These are phyloP conservation scores for Boletales sp. DNA, from an alignment of 768 basidiomycete species.

Conservation along the genomic window DNA sequence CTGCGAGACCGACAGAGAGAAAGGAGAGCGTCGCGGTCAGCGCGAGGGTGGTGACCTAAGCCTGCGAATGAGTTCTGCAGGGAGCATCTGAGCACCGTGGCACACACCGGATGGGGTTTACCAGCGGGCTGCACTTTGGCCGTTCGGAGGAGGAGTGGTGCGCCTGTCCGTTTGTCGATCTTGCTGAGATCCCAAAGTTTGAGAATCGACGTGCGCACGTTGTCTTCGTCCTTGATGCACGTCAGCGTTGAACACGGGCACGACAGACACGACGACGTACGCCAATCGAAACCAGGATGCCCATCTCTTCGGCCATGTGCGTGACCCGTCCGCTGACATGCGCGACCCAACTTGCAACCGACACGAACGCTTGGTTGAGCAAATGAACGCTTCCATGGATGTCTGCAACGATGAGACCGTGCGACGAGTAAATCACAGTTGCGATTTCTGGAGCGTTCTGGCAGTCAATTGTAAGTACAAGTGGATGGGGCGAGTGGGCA, in stretches of 20 bases:
- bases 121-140: slow-evolving; percentile 72
- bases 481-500: neutral
- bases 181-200: slow-evolving; percentile 89
- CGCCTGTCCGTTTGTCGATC: slow-evolving; percentile 59
- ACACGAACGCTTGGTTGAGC: slow-evolving; percentile 71
- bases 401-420: slow-evolving; percentile 76
- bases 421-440: slow-evolving; percentile 55
- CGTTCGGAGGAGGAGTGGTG: slow-evolving; percentile 60
- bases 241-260: slow-evolving; percentile 8
- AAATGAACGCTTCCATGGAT: slow-evolving; percentile 82
- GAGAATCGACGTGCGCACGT: slow-evolving; percentile 60
- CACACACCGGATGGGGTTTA: slow-evolving; percentile 71
- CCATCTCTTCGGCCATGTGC: slow-evolving; percentile 80
- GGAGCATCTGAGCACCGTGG: neutral
- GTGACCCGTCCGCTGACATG: slow-evolving; percentile 78
- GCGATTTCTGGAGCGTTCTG: slow-evolving; percentile 74
- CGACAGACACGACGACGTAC: slow-evolving; percentile 42
- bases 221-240: slow-evolving; percentile 67
- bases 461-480: slow-evolving; percentile 1
- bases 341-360: slow-evolving; percentile 72
- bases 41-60: slow-evolving; percentile 78
- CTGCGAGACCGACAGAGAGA: slow-evolving; percentile 86
- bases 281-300: slow-evolving; percentile 84
- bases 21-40: slow-evolving; percentile 75
- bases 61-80: neutral